These are phyloP conservation scores for Coprinopsis cinerea DNA, from an alignment of 768 basidiomycete genomes.

Conservation along the genomic window DNA sequence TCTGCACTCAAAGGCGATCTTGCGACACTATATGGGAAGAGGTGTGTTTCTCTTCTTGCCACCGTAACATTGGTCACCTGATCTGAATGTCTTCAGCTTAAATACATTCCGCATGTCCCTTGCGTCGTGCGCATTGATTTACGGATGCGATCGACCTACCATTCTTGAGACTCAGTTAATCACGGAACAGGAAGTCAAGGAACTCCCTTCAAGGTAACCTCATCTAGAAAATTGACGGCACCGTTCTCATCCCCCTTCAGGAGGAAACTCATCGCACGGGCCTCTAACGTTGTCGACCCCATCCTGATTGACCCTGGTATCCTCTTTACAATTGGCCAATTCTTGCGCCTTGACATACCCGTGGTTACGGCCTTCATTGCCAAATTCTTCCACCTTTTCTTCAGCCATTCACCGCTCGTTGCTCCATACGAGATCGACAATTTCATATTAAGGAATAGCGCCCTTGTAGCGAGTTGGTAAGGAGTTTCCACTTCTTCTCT, in stretches of 20 bases:
- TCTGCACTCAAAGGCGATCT: constrained; percentile 26
- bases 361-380: constrained; percentile 48
- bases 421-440: constrained; percentile 68
- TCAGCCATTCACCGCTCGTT: constrained; percentile 53
- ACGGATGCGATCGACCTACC: constrained; percentile 54
- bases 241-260: constrained; percentile 24
- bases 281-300: constrained; percentile 43
- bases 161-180: constrained; percentile 44
- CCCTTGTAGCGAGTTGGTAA: constrained; percentile 57
- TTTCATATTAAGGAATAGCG: constrained; percentile 61
- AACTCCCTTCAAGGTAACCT: constrained; percentile 51
- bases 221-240: constrained; percentile 1
- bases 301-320: constrained; percentile 56
- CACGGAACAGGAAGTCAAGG: constrained; percentile 37
- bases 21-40: constrained; percentile 16
- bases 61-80: background rate
- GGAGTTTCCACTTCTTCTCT: background rate
- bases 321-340: constrained; percentile 46
- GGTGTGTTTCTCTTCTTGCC: background rate
- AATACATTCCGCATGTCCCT: constrained; percentile 58
- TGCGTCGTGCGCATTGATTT: constrained; percentile 54
- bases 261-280: constrained; percentile 40
- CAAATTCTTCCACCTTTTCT: constrained; percentile 57
- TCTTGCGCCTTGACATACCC: constrained; percentile 41
- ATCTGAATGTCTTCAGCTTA: constrained; percentile 21